Conservation (phyloP, 2,329 filamentous ascomycete species). For the Endothia cerciana region DNA sequence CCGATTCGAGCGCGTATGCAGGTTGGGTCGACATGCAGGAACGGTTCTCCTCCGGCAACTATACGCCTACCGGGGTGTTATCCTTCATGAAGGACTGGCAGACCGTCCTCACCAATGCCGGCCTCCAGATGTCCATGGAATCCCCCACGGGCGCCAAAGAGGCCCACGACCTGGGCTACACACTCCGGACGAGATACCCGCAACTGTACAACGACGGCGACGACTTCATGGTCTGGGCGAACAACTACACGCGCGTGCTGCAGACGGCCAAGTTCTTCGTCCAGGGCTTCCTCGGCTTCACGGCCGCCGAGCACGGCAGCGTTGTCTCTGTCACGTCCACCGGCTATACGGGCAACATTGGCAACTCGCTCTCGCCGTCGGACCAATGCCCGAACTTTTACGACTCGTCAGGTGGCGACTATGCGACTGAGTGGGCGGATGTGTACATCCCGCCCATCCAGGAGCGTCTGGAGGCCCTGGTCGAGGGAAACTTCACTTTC, state of each 20-base stretch:
- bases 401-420: constrained; percentile 54
- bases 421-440: constrained; percentile 51
- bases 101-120: constrained; percentile 58
- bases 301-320: constrained; percentile 55
- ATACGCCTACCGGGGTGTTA: constrained; percentile 56
- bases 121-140: constrained; percentile 60
- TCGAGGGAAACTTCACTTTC: constrained; percentile 59
- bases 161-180: constrained; percentile 58
- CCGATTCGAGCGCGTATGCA: constrained; percentile 62
- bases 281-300: constrained; percentile 62
- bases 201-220: constrained; percentile 54
- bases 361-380: constrained; percentile 66
- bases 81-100: constrained; percentile 63
- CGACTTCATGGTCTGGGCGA: constrained; percentile 65
- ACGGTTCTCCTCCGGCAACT: constrained; percentile 55
- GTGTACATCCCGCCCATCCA: constrained; percentile 58
- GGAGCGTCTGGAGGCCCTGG: constrained; percentile 56
- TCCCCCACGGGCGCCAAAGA: constrained; percentile 68
- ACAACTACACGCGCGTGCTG: constrained; percentile 66
- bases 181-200: constrained; percentile 52
- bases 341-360: constrained; percentile 54
- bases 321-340: constrained; percentile 62
- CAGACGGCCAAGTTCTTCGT: constrained; percentile 66
- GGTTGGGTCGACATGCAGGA: constrained; percentile 56
- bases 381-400: constrained; percentile 65